These are phyloP conservation scores for Orbilia ellipsospora DNA, from an alignment of 2,329 filamentous ascomycete species.

Conservation along the genomic window DNA sequence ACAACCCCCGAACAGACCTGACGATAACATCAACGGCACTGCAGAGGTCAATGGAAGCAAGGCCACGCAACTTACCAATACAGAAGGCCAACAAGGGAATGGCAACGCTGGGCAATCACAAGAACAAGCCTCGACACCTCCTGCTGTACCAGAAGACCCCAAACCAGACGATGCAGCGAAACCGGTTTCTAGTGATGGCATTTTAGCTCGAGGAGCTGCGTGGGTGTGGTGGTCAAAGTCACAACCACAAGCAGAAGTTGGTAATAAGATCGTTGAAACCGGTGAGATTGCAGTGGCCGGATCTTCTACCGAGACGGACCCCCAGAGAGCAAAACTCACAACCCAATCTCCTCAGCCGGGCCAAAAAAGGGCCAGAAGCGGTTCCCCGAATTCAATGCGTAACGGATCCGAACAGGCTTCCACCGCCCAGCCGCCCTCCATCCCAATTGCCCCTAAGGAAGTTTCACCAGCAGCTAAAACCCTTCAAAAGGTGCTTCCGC, in stretches of 20 bases:
- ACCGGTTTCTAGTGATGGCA: conserved; percentile 19
- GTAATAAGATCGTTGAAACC: conserved; percentile 14
- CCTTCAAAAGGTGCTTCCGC: conserved; percentile 60
- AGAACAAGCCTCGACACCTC: neutral
- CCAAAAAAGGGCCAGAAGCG: conserved; percentile 25
- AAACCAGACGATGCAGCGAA: conserved; percentile 4
- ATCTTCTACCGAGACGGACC: conserved; percentile 37
- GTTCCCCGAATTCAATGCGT: conserved; percentile 20
- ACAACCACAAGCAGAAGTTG: conserved; percentile 15
- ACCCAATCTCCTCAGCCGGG: conserved; percentile 11
- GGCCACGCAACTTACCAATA: neutral
- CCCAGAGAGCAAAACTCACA: conserved; percentile 40
- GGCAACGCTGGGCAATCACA: conserved; percentile 14
- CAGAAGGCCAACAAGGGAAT: conserved; percentile 4
- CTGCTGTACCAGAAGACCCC: neutral
- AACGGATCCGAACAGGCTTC: conserved; percentile 16
- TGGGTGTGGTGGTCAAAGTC: conserved; percentile 53
- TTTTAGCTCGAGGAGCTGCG: conserved; percentile 47
- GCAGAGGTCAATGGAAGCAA: neutral
- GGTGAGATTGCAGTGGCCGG: conserved; percentile 44
- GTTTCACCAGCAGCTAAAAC: conserved; percentile 59
- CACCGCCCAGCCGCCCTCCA: conserved; percentile 57
- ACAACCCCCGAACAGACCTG: conserved; percentile 2
- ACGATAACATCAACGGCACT: neutral
- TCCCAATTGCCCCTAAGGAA: conserved; percentile 60